Percentiles rank a stretch among this genome's conserved stretches.
phyloP scores from a whole-genome alignment of 495 filamentous ascomycete genomes.

The Aspergillus indologenus region DNA sequence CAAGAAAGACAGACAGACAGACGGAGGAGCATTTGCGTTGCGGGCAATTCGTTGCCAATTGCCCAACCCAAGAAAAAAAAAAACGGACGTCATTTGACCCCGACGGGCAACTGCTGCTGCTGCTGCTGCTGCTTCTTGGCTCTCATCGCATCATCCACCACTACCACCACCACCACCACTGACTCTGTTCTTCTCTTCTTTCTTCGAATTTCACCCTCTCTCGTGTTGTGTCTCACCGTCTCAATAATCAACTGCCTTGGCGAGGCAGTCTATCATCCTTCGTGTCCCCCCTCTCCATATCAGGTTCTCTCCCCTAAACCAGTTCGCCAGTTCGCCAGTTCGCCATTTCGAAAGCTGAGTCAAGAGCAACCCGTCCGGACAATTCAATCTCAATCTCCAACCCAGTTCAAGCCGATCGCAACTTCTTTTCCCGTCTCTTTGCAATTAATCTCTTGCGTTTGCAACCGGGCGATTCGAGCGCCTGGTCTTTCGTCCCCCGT shows the following conservation, averaged over 20 bases:
- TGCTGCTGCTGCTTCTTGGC: background rate
- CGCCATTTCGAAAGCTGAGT: no score
- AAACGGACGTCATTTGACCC: background rate
- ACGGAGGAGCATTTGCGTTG: no score
- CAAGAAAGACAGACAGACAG: background rate
- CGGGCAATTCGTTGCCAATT: no score
- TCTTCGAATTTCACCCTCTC: no score
- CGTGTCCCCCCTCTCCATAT: no score
- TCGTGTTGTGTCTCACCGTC: no score
- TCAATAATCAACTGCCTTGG: no score
- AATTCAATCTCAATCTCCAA: background rate
- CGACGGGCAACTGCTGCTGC: background rate
- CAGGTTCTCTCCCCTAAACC: no score
- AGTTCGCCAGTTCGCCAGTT: no score
- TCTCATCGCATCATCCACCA: background rate
- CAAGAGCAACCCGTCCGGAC: no score
- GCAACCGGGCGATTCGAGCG: background rate
- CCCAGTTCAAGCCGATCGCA: background rate
- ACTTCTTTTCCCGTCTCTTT: background rate
- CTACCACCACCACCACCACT: background rate
- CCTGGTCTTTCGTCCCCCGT: background rate
- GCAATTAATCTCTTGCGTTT: background rate
- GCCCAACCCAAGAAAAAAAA: background rate
- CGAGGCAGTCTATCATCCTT: no score
- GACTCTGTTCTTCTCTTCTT: background rate